Percentiles rank a stretch among this genome's conserved stretches.
Evolutionary conservation across 2,329 filamentous ascomycete genomes (phyloP).

Genomic region (Fusarium begoniae): DNA sequence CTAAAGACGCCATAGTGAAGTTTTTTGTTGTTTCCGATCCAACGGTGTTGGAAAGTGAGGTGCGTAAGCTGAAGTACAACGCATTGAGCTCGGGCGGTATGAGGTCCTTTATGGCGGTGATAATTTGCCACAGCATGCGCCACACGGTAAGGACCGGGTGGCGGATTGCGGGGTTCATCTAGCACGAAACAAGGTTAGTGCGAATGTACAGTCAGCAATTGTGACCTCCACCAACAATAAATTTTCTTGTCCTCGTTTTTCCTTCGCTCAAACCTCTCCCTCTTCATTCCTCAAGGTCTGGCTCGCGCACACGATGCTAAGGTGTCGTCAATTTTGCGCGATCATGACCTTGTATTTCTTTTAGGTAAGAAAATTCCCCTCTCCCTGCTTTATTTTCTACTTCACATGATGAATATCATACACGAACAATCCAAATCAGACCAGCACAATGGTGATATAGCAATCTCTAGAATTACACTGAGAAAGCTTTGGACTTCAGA

Average conservation of each 20-base stretch:
- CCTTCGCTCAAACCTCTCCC: conserved; percentile 21
- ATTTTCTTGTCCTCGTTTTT: conserved; percentile 36
- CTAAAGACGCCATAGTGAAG: conserved; percentile 62
- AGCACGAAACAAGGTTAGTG: conserved; percentile 39
- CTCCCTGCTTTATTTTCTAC: conserved; percentile 3
- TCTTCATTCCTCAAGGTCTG: conserved; percentile 38
- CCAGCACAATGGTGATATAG: conserved; percentile 63
- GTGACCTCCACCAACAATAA: conserved; percentile 39
- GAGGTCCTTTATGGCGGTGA: conserved; percentile 39
- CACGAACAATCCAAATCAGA: conserved; percentile 73
- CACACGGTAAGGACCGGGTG: conserved; percentile 42
- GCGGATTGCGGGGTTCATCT: conserved; percentile 37
- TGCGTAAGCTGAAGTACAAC: conserved; percentile 28
- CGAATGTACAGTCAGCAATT: conserved; percentile 33
- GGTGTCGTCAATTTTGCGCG: conserved; percentile 24
- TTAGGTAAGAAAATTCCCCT: conserved; percentile 35
- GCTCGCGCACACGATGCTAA: conserved; percentile 35
- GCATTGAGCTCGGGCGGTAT: conserved; percentile 21
- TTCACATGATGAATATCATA: conserved; percentile 48
- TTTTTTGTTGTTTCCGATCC: conserved; percentile 35
- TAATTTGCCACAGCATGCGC: conserved; percentile 48
- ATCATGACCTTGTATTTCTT: conserved; percentile 19
- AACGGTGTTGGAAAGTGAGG: conserved; percentile 33
- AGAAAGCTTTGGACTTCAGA: conserved; percentile 51
- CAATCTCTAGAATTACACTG: conserved; percentile 65